Evolutionary conservation across 805 yeast species (phyloP), one percentile per base, ranked within the genome.

Genomic region (Wickerhamomyces queroliae): DNA sequence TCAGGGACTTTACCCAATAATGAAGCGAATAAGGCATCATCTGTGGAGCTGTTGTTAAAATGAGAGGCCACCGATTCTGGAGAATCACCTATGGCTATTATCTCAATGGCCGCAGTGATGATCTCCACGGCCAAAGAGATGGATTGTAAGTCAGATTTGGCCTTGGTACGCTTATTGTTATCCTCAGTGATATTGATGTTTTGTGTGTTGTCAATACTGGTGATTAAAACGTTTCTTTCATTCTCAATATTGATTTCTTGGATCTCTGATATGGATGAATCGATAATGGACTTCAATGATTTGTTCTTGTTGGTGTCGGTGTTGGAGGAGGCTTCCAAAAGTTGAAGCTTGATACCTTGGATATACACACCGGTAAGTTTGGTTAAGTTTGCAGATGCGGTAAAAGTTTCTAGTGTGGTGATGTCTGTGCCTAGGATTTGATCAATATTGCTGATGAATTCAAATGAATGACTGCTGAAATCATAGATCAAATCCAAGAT

Each of bases 111-210:
- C 1, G 90, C 83, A 1, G 96, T 78, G 19, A 87, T 66, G 24
- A 91, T 58, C 57, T 91, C 98, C 18, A 90, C 61, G 0, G 83
- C 68, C 1, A 82, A 69, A 49, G 87, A 95, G 18, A 84, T 63
- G 4, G 84, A 70, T 46, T 81, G 81, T 36, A 83, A 60, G 36
- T 74, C 70, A 33, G 70, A 61, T 46, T 73, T 71, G 3, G 84
- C 76, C 12, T 53, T 54, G 7, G 61, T 53, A 40, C 73, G 68
- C 33, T 63, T 66, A 21, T 65, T 66, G 3, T 70, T 58, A 31
- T 62, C 63, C 20, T 62, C 59, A 33, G 59, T 64, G 10, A 64
- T 43, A 18, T 45, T 42, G 29, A 51, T 46, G 3, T 43, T 28
- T 11, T 49, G 43, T 10, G 64, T 56, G 18, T 73, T 67, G 31